Conservation (phyloP, 202 grass and related monocot genomes). For the Setaria viridis region DNA sequence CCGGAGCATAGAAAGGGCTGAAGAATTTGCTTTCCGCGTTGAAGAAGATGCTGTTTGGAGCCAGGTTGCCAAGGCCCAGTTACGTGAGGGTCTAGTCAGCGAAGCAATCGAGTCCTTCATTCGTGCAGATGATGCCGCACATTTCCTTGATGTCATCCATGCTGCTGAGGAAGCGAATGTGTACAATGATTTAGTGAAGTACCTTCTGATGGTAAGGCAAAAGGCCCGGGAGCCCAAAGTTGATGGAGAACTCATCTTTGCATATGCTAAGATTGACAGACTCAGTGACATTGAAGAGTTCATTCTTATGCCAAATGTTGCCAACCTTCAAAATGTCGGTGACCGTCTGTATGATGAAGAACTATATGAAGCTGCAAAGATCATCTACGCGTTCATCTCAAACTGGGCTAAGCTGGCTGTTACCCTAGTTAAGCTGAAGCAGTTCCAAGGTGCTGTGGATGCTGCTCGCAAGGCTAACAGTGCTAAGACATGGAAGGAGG, state of each 20-base stretch:
- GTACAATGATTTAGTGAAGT: slow-evolving; percentile 92
- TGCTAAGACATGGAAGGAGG: slow-evolving; percentile 95
- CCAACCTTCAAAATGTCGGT: slow-evolving; percentile 97
- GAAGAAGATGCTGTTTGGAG: slow-evolving; percentile 99
- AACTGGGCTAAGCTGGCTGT: slow-evolving; percentile 97
- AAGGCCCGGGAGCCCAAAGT: slow-evolving; percentile 94
- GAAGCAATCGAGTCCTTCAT: slow-evolving; percentile 98
- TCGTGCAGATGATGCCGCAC: slow-evolving; percentile 85
- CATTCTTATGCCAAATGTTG: slow-evolving; percentile 99
- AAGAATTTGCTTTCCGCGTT: slow-evolving; percentile 95
- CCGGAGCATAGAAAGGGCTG: slow-evolving; percentile 88
- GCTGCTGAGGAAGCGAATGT: slow-evolving; percentile 87
- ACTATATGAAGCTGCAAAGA: slow-evolving; percentile 97
- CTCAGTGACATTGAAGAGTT: slow-evolving; percentile 95
- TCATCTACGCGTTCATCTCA: slow-evolving; percentile 95
- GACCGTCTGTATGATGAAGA: slow-evolving; percentile 91
- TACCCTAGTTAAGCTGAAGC: slow-evolving; percentile 94
- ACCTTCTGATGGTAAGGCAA: slow-evolving; percentile 94
- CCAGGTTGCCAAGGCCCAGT: slow-evolving; percentile 91
- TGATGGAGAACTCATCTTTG: slow-evolving; percentile 79
- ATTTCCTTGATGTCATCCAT: slow-evolving; percentile 93
- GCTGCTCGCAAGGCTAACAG: slow-evolving; percentile 98
- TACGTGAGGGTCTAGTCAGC: slow-evolving; percentile 90
- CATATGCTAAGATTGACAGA: slow-evolving; percentile 90
- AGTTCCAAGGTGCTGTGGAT: slow-evolving; percentile 98